phyloP scores from a whole-genome alignment of 768 basidiomycete genomes.

The Hygrocybe coccinea region DNA sequence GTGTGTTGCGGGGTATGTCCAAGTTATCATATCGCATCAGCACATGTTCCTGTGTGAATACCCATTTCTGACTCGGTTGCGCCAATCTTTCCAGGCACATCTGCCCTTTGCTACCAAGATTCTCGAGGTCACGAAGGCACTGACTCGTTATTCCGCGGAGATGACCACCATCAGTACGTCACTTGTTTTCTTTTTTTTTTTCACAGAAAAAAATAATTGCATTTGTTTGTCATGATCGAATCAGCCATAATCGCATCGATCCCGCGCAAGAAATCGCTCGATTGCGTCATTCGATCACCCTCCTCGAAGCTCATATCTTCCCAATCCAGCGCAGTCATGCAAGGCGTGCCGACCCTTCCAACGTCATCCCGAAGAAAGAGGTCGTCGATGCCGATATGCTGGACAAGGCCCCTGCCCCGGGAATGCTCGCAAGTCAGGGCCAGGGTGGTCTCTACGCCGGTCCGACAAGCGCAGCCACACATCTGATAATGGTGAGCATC shows the following conservation, averaged over 20 bases:
- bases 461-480: slow-evolving; percentile 70
- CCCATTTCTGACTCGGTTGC: background rate
- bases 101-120: slow-evolving; percentile 76
- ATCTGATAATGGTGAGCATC: slow-evolving; percentile 56
- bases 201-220: slow-evolving; percentile 12
- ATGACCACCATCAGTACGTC: slow-evolving; percentile 47
- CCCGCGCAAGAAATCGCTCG: slow-evolving; percentile 63
- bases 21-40: slow-evolving; percentile 2
- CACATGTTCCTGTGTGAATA: slow-evolving; percentile 1
- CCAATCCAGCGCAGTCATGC: slow-evolving; percentile 39
- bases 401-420: slow-evolving; percentile 50
- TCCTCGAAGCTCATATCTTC: slow-evolving; percentile 58
- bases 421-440: slow-evolving; percentile 60
- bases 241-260: slow-evolving; percentile 38
- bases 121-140: slow-evolving; percentile 57
- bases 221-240: slow-evolving; percentile 11
- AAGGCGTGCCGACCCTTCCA: slow-evolving; percentile 35
- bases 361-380: slow-evolving; percentile 52
- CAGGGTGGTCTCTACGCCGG: slow-evolving; percentile 73
- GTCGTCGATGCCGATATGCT: slow-evolving; percentile 41
- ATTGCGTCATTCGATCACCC: slow-evolving; percentile 62
- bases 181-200: slow-evolving; percentile 14
- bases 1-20: slow-evolving; percentile 68
- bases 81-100: slow-evolving; percentile 53
- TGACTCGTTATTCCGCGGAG: slow-evolving; percentile 49